A percentile compares a stretch with the other conserved stretches of the same genome.
Conservation (phyloP, 2,329 filamentous ascomycete genomes). For the Ceratocystiopsis minuta region DNA sequence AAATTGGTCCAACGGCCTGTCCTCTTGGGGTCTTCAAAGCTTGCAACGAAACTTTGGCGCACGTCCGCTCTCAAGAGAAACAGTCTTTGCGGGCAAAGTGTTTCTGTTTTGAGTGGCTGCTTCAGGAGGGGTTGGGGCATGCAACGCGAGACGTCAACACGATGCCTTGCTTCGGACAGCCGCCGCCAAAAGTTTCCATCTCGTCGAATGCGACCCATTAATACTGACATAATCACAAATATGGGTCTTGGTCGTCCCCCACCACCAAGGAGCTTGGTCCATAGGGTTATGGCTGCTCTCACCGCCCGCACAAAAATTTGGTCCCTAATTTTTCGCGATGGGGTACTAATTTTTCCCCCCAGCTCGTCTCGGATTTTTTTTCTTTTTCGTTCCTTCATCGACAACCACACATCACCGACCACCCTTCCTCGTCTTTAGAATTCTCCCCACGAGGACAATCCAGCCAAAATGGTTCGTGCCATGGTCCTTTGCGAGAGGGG, state of each 20-base stretch:
- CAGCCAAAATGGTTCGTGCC: constrained; percentile 20
- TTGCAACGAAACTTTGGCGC: constrained; percentile 4
- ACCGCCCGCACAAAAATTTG: neutral
- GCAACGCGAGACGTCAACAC: no score
- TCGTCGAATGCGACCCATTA: no score
- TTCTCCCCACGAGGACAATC: constrained; percentile 2
- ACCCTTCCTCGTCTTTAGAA: neutral
- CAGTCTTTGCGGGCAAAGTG: no score
- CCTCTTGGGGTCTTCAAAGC: constrained; percentile 1
- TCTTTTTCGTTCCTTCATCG: constrained; percentile 2
- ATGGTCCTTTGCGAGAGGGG: neutral
- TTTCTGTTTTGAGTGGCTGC: no score
- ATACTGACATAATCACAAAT: no score
- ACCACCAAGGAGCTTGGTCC: no score
- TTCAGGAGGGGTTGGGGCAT: no score
- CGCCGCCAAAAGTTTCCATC: no score
- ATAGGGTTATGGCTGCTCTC: neutral
- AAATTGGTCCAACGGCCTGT: constrained; percentile 18
- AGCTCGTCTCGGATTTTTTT: neutral
- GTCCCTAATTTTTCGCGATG: neutral
- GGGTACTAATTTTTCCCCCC: constrained; percentile 4
- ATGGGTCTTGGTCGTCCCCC: no score
- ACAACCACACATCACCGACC: constrained; percentile 5
- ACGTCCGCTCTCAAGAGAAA: neutral
- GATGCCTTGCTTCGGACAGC: no score